Base-by-base conservation (phyloP, 805 yeast species). In the Jamesozyma piceae region DNA sequence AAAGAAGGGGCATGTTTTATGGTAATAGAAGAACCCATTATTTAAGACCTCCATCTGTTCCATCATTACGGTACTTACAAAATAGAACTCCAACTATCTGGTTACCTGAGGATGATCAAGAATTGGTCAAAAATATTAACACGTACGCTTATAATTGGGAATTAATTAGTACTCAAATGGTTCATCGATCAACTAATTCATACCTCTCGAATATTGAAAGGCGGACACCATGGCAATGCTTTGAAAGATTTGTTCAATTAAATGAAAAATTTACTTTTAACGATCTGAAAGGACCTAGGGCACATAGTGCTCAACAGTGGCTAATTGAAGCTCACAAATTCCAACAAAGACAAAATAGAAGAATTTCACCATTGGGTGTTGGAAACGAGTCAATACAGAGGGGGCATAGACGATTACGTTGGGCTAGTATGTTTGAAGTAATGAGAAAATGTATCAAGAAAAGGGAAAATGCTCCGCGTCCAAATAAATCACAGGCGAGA, bases 191-290 rank as follows among this genome's bases (percentile, higher is more conserved):
- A 2, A 75, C 86, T 0, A 71, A 77, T 49, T 75, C 81, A 13
- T 88, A 86, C 60, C 75, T 79, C 31, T 83, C 97, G 1, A 88
- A 86, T 55, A 86, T 88, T 44, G 97, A 92, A 62, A 75, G 97
- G 55, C 74, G 98, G 55, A 92, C 97, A 0, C 95, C 98, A 0
- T 92, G 98, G 98, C 97, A 90, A 60, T 90, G 97, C 60, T 92
- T 92, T 66, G 98, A 92, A 63, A 70, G 98, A 50, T 92, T 90
- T 69, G 81, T 89, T 47, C 97, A 90, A 65, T 71, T 92, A 50
- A 87, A 85, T 53, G 96, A 90, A 46, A 80, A 81, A 45, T 90
- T 88, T 54, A 94, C 86, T 49, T 76, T 86, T 46, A 69, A 78
- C 34, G 97, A 90, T 55, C 77, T 92, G 78, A 80, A 83, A 55